These are phyloP conservation scores for Curvularia verruculosa DNA, from an alignment of 2,329 filamentous ascomycete species.

Conservation along the genomic window DNA sequence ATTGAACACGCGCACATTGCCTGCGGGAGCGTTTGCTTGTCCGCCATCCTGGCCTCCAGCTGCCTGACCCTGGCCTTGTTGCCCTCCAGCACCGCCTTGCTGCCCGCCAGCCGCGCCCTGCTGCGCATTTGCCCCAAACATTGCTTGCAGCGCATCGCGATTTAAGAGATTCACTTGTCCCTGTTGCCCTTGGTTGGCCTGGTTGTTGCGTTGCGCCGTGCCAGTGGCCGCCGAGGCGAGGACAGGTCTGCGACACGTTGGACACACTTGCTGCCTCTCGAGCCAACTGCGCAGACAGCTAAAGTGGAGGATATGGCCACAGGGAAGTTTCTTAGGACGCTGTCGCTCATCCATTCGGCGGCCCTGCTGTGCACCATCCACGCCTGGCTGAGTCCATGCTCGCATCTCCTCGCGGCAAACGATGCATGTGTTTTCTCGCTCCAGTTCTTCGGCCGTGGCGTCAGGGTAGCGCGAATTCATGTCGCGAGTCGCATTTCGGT, in stretches of 20 bases:
- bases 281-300: constrained; percentile 96
- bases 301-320: constrained; percentile 93
- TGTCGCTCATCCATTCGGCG: constrained; percentile 75
- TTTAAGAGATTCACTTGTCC: constrained; percentile 26
- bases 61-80: constrained; percentile 24
- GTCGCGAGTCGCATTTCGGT: constrained; percentile 87
- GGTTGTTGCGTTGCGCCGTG: constrained; percentile 37
- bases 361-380: constrained; percentile 46
- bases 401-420: constrained; percentile 97
- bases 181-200: constrained; percentile 31
- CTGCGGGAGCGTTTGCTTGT: constrained; percentile 33
- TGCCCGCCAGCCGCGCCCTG: constrained; percentile 25
- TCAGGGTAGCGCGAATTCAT: constrained; percentile 93
- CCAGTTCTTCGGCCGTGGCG: constrained; percentile 83
- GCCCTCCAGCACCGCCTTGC: constrained; percentile 22
- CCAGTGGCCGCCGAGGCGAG: constrained; percentile 52
- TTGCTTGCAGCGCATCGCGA: constrained; percentile 26
- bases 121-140: constrained; percentile 28
- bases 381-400: constrained; percentile 67
- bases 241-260: constrained; percentile 87
- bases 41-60: constrained; percentile 22
- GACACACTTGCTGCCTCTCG: constrained; percentile 95
- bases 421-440: constrained; percentile 90
- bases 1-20: constrained; percentile 47
- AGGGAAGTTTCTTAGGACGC: constrained; percentile 93